A percentile compares a stretch with the other conserved stretches of the same genome.
phyloP scores from a whole-genome alignment of 2,329 filamentous ascomycete genomes.

The Zymoseptoria brevis region DNA sequence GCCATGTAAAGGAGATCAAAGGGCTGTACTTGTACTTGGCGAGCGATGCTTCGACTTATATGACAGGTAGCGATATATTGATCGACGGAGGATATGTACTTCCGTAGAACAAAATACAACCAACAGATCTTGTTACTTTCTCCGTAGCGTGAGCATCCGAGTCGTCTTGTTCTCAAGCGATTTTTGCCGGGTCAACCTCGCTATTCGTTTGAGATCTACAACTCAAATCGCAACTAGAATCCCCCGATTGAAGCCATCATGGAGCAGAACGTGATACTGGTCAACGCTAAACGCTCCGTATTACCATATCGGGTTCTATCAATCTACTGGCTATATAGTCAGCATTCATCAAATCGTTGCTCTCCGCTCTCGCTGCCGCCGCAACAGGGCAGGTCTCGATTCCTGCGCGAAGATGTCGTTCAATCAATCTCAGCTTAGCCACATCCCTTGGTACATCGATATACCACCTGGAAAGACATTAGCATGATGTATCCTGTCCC shows the following conservation, averaged over 20 bases:
- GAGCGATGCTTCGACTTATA: slow-evolving; percentile 27
- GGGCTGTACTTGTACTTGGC: slow-evolving; percentile 28
- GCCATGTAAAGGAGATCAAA: slow-evolving; percentile 29
- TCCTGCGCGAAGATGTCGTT: slow-evolving; percentile 1
- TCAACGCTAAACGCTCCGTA: neutral
- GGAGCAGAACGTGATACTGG: neutral
- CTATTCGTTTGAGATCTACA: too few relatives aligned
- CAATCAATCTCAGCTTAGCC: neutral
- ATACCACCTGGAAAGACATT: neutral
- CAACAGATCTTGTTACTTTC: neutral
- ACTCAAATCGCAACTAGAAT: too few relatives aligned
- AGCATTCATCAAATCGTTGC: slow-evolving; percentile 1
- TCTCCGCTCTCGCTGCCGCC: neutral
- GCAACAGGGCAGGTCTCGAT: slow-evolving; percentile 1
- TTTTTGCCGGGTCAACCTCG: too few relatives aligned
- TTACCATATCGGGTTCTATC: neutral
- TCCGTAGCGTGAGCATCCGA: neutral
- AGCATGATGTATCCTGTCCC: neutral
- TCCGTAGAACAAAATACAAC: slow-evolving; percentile 31
- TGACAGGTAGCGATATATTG: slow-evolving; percentile 28
- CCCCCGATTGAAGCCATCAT: too few relatives aligned
- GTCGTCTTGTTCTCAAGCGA: too few relatives aligned
- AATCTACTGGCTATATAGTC: neutral
- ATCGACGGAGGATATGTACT: slow-evolving; percentile 32
- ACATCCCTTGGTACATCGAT: slow-evolving; percentile 1